These are phyloP conservation scores for Pyrus hybrid DNA, from an alignment of 331 rosid species.

Conservation along the genomic window DNA sequence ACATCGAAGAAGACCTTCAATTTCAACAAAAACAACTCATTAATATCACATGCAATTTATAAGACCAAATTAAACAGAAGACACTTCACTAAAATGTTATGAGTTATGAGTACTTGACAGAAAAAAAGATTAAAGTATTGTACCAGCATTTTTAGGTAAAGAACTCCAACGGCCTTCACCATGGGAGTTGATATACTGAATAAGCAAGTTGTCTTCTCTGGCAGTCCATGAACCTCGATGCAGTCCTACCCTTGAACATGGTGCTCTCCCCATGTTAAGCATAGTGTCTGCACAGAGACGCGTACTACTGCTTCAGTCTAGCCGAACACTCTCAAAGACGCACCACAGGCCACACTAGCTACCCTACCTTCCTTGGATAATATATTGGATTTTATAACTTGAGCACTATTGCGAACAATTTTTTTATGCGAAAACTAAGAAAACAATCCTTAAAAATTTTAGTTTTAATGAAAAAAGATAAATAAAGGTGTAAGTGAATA, in stretches of 20 bases:
- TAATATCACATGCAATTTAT: neutral
- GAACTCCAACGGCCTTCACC: constrained; percentile 34
- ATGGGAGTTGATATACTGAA: constrained; percentile 16
- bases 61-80: neutral
- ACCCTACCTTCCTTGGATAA: neutral
- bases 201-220: constrained; percentile 21
- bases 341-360: neutral
- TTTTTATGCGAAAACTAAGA: too few species aligned
- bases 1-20: constrained; percentile 19
- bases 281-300: neutral
- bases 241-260: constrained; percentile 19
- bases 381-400: neutral
- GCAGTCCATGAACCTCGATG: constrained; percentile 31
- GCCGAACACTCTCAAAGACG: neutral
- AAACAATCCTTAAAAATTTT: too few species aligned
- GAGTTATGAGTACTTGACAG: too few species aligned
- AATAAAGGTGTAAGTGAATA: too few species aligned
- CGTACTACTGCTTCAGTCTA: neutral
- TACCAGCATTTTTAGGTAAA: constrained; percentile 28
- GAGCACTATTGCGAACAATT: neutral
- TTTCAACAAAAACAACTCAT: neutral
- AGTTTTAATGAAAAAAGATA: too few species aligned
- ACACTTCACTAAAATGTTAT: too few species aligned
- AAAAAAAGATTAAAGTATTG: too few species aligned
- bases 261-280: constrained; percentile 19